Base-by-base conservation (phyloP, 495 filamentous ascomycete genomes). In the Thozetella sp. region DNA sequence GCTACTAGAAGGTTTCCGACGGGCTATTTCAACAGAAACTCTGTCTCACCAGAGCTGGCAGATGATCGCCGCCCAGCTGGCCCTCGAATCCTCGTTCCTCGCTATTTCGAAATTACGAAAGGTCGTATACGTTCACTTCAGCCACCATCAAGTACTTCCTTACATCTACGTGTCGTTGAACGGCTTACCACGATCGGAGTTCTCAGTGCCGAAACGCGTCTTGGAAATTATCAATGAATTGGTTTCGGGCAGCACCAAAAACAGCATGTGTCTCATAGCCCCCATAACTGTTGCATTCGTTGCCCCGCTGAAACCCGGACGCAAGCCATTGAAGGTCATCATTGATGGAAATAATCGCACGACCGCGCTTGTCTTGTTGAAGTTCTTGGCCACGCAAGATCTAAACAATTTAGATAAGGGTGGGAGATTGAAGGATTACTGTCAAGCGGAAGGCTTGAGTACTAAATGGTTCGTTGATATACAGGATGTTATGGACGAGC, bases 301-400 rank as follows among this genome's bases (percentile, higher is more conserved):
- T 15, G 30, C 30, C 30, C 30, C 30, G 30, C 30, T 37, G 30
- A 37, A 37, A 37, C 30, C 30, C 30, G 30, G 30, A 37, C 12
- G 19, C 24, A 25, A 51, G 55, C 23, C 51, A 57, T 30, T 48
- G 30, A 23, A 51, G 15, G 55, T 57, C 9, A 57, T 57, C 43
- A 51, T 57, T 19, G 55, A 57, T 17, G 55, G 55, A 3, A 57
- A 57, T 24, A 57, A 57, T 15, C 55, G 55, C 43, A 57, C 55
- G 20, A 26, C 55, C 13, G 51, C 55, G 19, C 46, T 57, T 27
- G 55, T 19, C 9, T 57, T 57, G 24, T 34, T 57, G 2, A 57
- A 48, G 23, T 52, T 57, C 24, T 19, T 57, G 3, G 25, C 55
- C 23, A 57, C 27, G n/a, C 51, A 57, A 25, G 40, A 46, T 11